Conservation (phyloP, 108 stramenopile genomes). For the Cylindrotheca closterium region DNA sequence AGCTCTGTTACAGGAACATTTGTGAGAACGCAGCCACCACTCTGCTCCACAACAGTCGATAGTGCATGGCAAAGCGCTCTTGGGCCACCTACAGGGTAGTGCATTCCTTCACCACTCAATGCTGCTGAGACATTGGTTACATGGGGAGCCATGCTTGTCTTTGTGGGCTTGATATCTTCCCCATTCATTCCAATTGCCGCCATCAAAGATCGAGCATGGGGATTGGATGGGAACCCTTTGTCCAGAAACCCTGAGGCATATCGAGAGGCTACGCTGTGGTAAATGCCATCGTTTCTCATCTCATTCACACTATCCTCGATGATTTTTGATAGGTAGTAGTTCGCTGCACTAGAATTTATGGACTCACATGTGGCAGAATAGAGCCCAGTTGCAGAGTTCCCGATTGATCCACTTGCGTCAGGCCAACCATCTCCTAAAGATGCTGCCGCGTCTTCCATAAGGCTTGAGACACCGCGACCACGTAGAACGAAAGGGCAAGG, state of each 20-base stretch:
- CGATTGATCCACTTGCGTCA: constrained; percentile 47
- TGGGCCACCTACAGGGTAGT: constrained; percentile 87
- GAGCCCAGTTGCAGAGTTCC: constrained; percentile 52
- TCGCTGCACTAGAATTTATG: constrained; percentile 59
- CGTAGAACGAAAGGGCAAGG: constrained; percentile 57
- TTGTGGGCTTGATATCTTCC: constrained; percentile 75
- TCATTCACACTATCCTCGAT: constrained; percentile 43
- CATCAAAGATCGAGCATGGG: constrained; percentile 77
- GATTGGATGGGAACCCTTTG: constrained; percentile 68
- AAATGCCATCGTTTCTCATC: constrained; percentile 32
- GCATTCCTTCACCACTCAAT: constrained; percentile 72
- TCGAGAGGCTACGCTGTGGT: constrained; percentile 60
- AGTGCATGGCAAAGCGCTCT: constrained; percentile 81
- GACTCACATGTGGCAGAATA: constrained; percentile 60
- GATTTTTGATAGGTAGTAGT: constrained; percentile 77
- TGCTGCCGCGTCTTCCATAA: constrained; percentile 70
- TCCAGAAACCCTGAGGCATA: constrained; percentile 69
- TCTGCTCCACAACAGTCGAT: constrained; percentile 72
- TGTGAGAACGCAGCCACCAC: constrained; percentile 70
- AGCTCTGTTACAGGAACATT: constrained; percentile 59
- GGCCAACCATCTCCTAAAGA: constrained; percentile 79
- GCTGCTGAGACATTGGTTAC: constrained; percentile 66
- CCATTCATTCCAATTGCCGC: constrained; percentile 83
- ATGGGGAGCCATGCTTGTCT: constrained; percentile 85
- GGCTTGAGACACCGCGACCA: constrained; percentile 37